Evolutionary conservation across 805 yeast species (phyloP), one percentile per base, ranked within the genome.

Genomic region (Monosporozyma unispora): DNA sequence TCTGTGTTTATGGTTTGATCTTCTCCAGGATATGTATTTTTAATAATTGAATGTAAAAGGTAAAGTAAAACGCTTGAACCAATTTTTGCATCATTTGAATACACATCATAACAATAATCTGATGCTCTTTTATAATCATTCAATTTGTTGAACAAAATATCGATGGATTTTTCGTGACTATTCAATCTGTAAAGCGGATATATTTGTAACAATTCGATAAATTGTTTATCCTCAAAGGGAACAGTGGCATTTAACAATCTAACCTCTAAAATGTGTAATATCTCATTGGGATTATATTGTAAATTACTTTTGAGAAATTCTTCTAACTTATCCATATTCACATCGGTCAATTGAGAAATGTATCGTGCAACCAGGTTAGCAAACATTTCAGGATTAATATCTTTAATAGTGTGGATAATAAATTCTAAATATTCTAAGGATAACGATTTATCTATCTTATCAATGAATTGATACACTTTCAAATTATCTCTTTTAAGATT

Each of bases 161-260:
- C 77, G 16, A 91, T 67, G 0, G 87, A 82, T 46, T 79, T 75
- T 10, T 74, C 72, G 59, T 86, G 87, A 47, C 79, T 79, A 1
- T 78, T 81, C 41, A 84, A 58, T 51, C 78, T 75, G 44, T 75
- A 74, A 48, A 84, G 71, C 2, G 89, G 76, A 44, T 77, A 72
- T 0, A 86, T 79, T 39, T 78, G 74, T 29, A 61, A 48, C 19
- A 45, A 41, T 37, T 53, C 50, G 9, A 63, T 42, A 25, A 49
- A 19, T 47, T 48, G 1, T 48, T 31, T 29, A 44, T 47, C 47
- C 46, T 33, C 49, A 18, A 14, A 37, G 16, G 48, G 45, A 12
- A 29, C 18, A 3, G 41, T 38, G 3, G 8, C 22, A 18, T 23
- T 38, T 2, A 19, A 7, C 2, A 46, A 29, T 23, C 31, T 12